Evolutionary conservation across 495 filamentous ascomycete genomes (phyloP).

Genomic region (Amniculicola lignicola): DNA sequence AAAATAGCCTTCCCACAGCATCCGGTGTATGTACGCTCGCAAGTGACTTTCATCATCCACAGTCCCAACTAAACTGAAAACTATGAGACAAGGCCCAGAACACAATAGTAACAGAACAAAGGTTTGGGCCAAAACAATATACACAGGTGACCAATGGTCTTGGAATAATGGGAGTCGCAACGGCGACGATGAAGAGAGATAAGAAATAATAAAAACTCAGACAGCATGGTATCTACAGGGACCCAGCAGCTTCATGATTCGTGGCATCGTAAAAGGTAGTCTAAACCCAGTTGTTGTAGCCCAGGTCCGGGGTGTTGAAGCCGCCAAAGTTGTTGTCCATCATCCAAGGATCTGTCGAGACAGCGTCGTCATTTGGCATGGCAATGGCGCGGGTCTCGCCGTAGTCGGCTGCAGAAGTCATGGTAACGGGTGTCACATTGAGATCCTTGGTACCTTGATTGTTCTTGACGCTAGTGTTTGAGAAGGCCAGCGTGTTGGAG

Average conservation of each 20-base stretch:
- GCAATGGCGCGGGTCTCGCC: constrained; percentile 16
- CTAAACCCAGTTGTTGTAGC: constrained; percentile 9
- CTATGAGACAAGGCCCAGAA: constrained; percentile 16
- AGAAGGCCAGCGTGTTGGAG: background rate
- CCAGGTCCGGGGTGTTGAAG: background rate
- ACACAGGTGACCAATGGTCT: constrained; percentile 29
- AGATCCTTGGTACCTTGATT: background rate
- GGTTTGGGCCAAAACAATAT: constrained; percentile 25
- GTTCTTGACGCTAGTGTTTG: background rate
- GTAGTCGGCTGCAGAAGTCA: constrained; percentile 11
- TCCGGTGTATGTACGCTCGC: constrained; percentile 4
- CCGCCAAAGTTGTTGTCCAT: constrained; percentile 6
- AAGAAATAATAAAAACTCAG: background rate
- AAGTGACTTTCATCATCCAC: background rate
- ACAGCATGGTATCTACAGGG: background rate
- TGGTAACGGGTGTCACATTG: background rate
- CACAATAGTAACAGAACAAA: constrained; percentile 1
- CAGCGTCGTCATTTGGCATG: constrained; percentile 27
- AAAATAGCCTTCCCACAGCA: background rate
- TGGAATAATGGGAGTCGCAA: background rate
- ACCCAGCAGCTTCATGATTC: constrained; percentile 28
- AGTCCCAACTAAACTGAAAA: background rate
- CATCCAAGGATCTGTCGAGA: constrained; percentile 27
- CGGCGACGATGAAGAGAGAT: constrained; percentile 1
- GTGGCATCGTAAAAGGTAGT: constrained; percentile 28